phyloP scores from a whole-genome alignment of 768 basidiomycete genomes.

The Collybia nuda region DNA sequence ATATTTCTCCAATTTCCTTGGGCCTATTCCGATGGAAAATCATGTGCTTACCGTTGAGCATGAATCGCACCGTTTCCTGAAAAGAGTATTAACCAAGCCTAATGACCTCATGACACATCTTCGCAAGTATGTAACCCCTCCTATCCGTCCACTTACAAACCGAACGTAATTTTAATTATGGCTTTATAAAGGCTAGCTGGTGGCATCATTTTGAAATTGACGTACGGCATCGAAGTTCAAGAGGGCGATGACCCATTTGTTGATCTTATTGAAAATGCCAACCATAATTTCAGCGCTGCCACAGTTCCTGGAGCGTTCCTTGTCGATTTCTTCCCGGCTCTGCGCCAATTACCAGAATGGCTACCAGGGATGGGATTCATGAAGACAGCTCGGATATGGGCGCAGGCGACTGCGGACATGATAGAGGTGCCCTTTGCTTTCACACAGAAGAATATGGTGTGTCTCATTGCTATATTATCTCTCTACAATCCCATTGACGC shows the following conservation, averaged over 20 bases:
- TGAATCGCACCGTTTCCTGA: conserved; percentile 36
- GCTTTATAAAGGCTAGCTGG: conserved; percentile 18
- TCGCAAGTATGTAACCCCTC: conserved; percentile 34
- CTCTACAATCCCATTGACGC: background rate
- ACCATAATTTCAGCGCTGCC: conserved; percentile 19
- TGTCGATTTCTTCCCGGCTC: conserved; percentile 25
- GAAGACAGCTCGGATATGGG: conserved; percentile 35
- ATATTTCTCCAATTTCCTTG: conserved; percentile 40
- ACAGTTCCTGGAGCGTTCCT: conserved; percentile 25
- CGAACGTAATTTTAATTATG: background rate
- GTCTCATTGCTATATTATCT: background rate
- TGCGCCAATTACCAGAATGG: conserved; percentile 46
- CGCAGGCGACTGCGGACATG: conserved; percentile 28
- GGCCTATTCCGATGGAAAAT: conserved; percentile 27
- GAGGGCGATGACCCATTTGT: conserved; percentile 30
- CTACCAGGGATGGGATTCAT: conserved; percentile 49
- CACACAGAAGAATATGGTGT: conserved; percentile 30
- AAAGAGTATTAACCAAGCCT: conserved; percentile 30
- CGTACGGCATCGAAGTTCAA: conserved; percentile 29
- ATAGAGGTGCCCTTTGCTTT: conserved; percentile 33
- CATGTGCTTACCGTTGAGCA: conserved; percentile 31
- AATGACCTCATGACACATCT: conserved; percentile 32
- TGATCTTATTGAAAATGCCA: conserved; percentile 20
- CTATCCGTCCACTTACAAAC: background rate
- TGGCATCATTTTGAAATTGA: conserved; percentile 24